phyloP scores from a whole-genome alignment of 192 early-diverging fungal genomes.

The Coemansia sp. region DNA sequence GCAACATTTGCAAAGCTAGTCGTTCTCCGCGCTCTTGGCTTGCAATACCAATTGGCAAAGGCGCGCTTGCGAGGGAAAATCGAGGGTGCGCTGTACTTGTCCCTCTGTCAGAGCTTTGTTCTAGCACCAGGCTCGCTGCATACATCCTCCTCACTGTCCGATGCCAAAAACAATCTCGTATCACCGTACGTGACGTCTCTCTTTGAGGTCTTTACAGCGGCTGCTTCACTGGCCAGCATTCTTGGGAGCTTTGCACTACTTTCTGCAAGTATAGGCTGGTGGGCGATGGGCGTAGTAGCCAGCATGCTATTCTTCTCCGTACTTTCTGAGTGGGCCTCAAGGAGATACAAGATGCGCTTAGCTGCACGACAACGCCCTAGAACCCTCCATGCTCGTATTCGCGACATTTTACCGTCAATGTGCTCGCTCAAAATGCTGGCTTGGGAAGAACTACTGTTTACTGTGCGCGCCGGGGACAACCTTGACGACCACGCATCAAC shows the following conservation, averaged over 20 bases:
- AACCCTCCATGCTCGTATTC: slow-evolving; percentile 19
- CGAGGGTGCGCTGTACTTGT: slow-evolving; percentile 8
- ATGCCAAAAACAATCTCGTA: slow-evolving; percentile 2
- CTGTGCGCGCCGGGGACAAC: slow-evolving; percentile 7
- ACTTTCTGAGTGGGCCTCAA: slow-evolving; percentile 16
- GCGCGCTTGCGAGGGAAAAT: background rate
- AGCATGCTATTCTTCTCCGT: slow-evolving; percentile 2
- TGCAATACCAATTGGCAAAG: background rate
- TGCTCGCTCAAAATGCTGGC: slow-evolving; percentile 25
- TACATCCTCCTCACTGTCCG: background rate
- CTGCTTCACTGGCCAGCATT: slow-evolving; percentile 2
- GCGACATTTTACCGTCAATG: slow-evolving; percentile 18
- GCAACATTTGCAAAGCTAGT: background rate
- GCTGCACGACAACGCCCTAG: background rate
- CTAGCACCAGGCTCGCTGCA: slow-evolving; percentile 10
- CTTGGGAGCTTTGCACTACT: slow-evolving; percentile 14
- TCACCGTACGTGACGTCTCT: slow-evolving; percentile 10
- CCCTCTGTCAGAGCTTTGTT: slow-evolving; percentile 9
- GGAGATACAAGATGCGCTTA: background rate
- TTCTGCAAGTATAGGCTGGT: slow-evolving; percentile 20
- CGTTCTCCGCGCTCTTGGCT: background rate
- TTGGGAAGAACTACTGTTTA: slow-evolving; percentile 17
- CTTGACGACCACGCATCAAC: slow-evolving; percentile 13
- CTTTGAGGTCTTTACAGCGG: background rate
- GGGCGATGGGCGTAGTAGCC: background rate